These are phyloP conservation scores for Blepharisma stoltei DNA, from an alignment of 73 alveolate genomes.

Conservation along the genomic window DNA sequence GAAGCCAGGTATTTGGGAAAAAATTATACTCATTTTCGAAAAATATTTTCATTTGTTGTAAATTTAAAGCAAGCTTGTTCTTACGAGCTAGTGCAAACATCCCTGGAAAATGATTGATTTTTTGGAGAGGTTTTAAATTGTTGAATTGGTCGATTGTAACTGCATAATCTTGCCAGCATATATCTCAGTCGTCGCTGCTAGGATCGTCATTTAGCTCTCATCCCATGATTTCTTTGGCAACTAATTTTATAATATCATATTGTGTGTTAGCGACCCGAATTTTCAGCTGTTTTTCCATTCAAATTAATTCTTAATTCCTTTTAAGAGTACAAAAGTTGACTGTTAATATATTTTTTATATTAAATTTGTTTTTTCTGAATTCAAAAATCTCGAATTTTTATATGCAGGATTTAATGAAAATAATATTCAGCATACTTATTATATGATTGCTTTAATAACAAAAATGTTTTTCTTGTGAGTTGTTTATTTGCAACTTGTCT, in stretches of 20 bases:
- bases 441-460: too few relatives aligned
- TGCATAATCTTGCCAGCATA: slow-evolving; percentile 55
- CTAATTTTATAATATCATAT: slow-evolving; percentile 5
- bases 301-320: not conserved
- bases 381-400: too few relatives aligned
- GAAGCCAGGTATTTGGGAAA: slow-evolving; percentile 78
- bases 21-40: slow-evolving; percentile 83
- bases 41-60: slow-evolving; percentile 54
- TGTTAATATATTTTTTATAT: too few relatives aligned
- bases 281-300: slow-evolving; percentile 9
- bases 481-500: too few relatives aligned
- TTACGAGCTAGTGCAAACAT: slow-evolving; percentile 55
- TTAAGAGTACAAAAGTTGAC: too few relatives aligned
- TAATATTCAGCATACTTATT: too few relatives aligned
- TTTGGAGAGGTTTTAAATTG: slow-evolving; percentile 43
- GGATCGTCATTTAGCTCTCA: not conserved
- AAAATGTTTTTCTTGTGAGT: too few relatives aligned
- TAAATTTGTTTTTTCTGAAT: too few relatives aligned
- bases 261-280: slow-evolving; percentile 4
- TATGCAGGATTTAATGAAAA: too few relatives aligned
- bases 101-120: slow-evolving; percentile 77
- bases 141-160: slow-evolving; percentile 49
- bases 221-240: not conserved
- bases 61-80: slow-evolving; percentile 58
- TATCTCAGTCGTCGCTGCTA: slow-evolving; percentile 34